phyloP scores from a whole-genome alignment of 306 rosid species.

The Potentilla sterilis region DNA sequence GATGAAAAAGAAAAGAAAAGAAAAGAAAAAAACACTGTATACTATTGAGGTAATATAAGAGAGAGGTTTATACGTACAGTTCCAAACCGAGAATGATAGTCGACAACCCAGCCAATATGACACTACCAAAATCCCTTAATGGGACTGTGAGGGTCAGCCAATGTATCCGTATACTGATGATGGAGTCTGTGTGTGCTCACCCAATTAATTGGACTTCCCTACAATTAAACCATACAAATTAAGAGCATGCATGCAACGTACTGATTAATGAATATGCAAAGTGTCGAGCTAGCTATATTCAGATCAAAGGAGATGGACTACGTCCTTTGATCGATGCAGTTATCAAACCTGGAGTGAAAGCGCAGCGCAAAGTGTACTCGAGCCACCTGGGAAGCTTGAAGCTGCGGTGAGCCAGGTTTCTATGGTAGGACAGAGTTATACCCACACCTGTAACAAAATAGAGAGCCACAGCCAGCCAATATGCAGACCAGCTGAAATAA shows the following conservation, averaged over 20 bases:
- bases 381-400: conserved; percentile 85
- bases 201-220: conserved; percentile 7
- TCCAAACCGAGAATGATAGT: not conserved
- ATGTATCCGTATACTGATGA: not conserved
- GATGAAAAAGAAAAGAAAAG: too few relatives aligned
- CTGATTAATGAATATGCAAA: not conserved
- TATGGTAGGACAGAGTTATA: conserved; percentile 69
- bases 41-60: not conserved
- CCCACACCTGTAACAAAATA: conserved; percentile 69
- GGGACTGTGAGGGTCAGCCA: not conserved
- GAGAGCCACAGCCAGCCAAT: conserved; percentile 58
- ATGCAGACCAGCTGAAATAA: conserved; percentile 59
- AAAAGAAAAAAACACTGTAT: too few relatives aligned
- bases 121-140: conserved; percentile 3
- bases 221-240: not conserved
- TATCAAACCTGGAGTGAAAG: conserved; percentile 63
- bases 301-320: not conserved
- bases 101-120: not conserved
- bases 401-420: conserved; percentile 38
- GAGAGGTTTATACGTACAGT: not conserved
- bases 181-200: not conserved
- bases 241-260: not conserved
- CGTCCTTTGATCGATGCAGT: too few relatives aligned
- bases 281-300: not conserved
- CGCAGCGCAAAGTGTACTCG: conserved; percentile 73